Conservation (phyloP, 2,329 filamentous ascomycete genomes). For the Cucurbitaria berberidis region DNA sequence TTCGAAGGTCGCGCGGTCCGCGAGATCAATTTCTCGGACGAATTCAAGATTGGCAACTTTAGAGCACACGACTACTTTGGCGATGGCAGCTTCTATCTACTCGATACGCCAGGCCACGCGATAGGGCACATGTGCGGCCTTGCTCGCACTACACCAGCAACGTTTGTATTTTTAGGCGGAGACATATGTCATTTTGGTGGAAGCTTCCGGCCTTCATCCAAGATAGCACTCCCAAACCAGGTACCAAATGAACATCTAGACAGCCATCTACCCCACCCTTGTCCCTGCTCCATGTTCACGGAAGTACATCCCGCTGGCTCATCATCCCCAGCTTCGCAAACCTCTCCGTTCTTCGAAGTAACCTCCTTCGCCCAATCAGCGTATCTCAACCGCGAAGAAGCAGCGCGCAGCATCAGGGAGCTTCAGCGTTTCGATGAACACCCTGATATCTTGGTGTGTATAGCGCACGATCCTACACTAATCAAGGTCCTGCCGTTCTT, state of each 20-base stretch:
- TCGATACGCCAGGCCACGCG: constrained; percentile 59
- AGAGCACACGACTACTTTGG: constrained; percentile 59
- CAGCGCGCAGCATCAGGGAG: constrained; percentile 13
- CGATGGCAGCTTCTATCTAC: constrained; percentile 62
- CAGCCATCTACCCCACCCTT: constrained; percentile 11
- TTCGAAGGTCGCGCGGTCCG: constrained; percentile 6
- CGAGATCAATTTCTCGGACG: constrained; percentile 9
- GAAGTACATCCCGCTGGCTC: constrained; percentile 10
- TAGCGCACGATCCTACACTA: constrained; percentile 20
- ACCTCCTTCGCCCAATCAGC: constrained; percentile 16
- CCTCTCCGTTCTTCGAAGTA: constrained; percentile 16
- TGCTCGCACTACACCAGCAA: constrained; percentile 42
- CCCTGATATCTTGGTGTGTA: constrained; percentile 17
- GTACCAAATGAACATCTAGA: constrained; percentile 13
- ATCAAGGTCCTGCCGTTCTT: constrained; percentile 10
- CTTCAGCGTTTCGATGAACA: constrained; percentile 17
- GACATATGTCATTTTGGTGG: constrained; percentile 27
- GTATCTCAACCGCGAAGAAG: constrained; percentile 16
- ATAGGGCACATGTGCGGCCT: constrained; percentile 57
- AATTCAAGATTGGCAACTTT: constrained; percentile 50
- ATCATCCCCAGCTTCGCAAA: constrained; percentile 3
- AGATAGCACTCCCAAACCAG: constrained; percentile 13
- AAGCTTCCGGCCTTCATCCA: constrained; percentile 19
- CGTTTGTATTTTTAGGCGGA: constrained; percentile 29
- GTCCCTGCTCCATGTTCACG: constrained; percentile 18